A percentile compares a stretch with the other conserved stretches of the same genome.
Conservation (phyloP, 2,329 filamentous ascomycete species). For the Hypoxylon rubiginosum region DNA sequence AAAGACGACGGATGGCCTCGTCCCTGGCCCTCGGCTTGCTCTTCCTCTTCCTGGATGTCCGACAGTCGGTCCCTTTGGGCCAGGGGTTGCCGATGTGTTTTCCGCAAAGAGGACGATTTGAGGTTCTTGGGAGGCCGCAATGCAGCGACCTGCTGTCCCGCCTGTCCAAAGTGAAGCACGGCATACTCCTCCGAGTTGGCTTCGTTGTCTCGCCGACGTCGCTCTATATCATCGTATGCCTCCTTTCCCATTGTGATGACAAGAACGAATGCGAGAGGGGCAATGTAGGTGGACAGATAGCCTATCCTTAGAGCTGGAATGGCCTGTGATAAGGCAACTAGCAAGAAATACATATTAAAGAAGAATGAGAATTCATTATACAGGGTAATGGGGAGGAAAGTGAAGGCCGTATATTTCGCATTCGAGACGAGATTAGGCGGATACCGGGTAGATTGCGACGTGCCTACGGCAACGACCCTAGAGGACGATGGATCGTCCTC, state of each 20-base stretch:
- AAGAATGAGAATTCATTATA: conserved; percentile 99
- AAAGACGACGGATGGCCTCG: conserved; percentile 60
- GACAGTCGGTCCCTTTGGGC: conserved; percentile 63
- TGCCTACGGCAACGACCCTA: conserved; percentile 81
- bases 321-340: conserved; percentile 93
- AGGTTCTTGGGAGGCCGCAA: conserved; percentile 58
- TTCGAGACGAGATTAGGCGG: conserved; percentile 95
- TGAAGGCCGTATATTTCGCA: conserved; percentile 96
- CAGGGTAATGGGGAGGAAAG: conserved; percentile 91
- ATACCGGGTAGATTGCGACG: conserved; percentile 79
- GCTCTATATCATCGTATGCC: conserved; percentile 90
- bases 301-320: conserved; percentile 92
- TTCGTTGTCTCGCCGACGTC: conserved; percentile 88
- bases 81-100: conserved; percentile 55
- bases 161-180: conserved; percentile 78
- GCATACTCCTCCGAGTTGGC: conserved; percentile 93
- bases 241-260: conserved; percentile 95
- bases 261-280: conserved; percentile 91
- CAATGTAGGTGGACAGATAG: conserved; percentile 94
- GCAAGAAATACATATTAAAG: conserved; percentile 98
- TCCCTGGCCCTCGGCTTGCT: conserved; percentile 62
- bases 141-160: conserved; percentile 54
- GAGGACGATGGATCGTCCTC: conserved; percentile 77
- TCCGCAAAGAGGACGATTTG: conserved; percentile 60
- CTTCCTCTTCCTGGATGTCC: conserved; percentile 79